Conservation (phyloP, 2,329 filamentous ascomycete genomes). For the Coniochaeta pulveracea region DNA sequence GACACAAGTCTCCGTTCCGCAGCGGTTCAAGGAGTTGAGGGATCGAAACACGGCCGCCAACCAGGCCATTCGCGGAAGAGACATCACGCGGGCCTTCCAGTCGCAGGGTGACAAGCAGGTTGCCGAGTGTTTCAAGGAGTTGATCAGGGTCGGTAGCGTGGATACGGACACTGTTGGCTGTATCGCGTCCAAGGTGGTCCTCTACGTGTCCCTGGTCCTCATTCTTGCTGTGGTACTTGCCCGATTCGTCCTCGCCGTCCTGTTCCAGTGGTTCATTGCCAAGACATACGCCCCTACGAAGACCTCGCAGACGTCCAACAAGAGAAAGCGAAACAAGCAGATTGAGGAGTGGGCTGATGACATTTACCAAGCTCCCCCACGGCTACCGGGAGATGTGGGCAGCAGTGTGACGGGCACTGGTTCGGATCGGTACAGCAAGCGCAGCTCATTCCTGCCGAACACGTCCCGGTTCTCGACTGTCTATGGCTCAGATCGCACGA, state of each 20-base stretch:
- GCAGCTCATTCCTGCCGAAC: slow-evolving; percentile 75
- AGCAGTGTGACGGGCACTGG: slow-evolving; percentile 47
- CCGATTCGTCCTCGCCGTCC: slow-evolving; percentile 78
- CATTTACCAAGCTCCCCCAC: slow-evolving; percentile 84
- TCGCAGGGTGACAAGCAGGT: slow-evolving; percentile 66
- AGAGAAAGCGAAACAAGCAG: slow-evolving; percentile 77
- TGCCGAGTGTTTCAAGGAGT: slow-evolving; percentile 80
- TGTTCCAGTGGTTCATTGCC: slow-evolving; percentile 96
- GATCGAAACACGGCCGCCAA: slow-evolving; percentile 50
- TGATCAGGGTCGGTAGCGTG: slow-evolving; percentile 89
- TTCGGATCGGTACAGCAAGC: slow-evolving; percentile 65
- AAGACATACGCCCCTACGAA: slow-evolving; percentile 74
- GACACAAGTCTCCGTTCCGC: slow-evolving; percentile 63
- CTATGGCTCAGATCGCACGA: slow-evolving; percentile 59
- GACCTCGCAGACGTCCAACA: slow-evolving; percentile 71
- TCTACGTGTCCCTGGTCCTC: slow-evolving; percentile 85
- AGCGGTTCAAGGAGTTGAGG: slow-evolving; percentile 69
- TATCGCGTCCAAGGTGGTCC: slow-evolving; percentile 92
- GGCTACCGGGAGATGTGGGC: slow-evolving; percentile 63
- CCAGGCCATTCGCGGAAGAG: slow-evolving; percentile 62
- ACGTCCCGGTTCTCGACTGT: slow-evolving; percentile 92
- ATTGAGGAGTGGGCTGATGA: slow-evolving; percentile 98
- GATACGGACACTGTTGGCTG: slow-evolving; percentile 95
- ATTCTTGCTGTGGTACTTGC: slow-evolving; percentile 80
- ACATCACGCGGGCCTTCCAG: slow-evolving; percentile 83